Conservation (phyloP, 2,329 filamentous ascomycete species). For the Colletotrichum abscissum region DNA sequence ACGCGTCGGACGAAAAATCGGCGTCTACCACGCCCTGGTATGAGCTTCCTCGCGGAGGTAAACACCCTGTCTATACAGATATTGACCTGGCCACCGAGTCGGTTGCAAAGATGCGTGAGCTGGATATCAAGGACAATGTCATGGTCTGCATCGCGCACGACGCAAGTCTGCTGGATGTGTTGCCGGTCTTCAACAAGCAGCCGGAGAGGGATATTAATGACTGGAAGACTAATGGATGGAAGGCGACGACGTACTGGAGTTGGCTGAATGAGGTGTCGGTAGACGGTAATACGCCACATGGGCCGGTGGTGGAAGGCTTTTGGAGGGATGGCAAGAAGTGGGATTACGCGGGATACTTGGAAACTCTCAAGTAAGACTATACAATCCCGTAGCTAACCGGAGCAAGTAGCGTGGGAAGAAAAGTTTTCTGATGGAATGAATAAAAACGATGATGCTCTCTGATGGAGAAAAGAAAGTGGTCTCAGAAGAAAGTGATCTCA, state of each 20-base stretch:
- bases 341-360: constrained; percentile 19
- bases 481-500: background rate
- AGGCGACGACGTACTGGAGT: constrained; percentile 30
- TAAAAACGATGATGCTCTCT: background rate
- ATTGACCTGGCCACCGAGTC: constrained; percentile 7
- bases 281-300: constrained; percentile 2
- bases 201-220: constrained; percentile 21
- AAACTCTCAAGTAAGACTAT: background rate
- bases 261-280: constrained; percentile 30
- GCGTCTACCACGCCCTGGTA: constrained; percentile 21
- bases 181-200: constrained; percentile 29
- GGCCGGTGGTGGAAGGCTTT: constrained; percentile 23
- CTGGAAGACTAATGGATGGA: constrained; percentile 20
- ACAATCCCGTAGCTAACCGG: background rate
- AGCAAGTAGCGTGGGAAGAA: background rate
- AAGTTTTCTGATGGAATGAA: background rate
- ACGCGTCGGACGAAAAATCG: background rate
- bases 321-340: constrained; percentile 28
- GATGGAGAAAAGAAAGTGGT: background rate
- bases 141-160: constrained; percentile 34
- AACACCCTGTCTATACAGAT: constrained; percentile 26
- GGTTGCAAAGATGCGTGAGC: constrained; percentile 28
- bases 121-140: constrained; percentile 26
- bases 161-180: constrained; percentile 17
- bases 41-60: background rate